A percentile compares a stretch with the other conserved stretches of the same genome.
These are phyloP conservation scores for Fragaria iinumae DNA, from an alignment of 306 rosid genomes.

Conservation along the genomic window DNA sequence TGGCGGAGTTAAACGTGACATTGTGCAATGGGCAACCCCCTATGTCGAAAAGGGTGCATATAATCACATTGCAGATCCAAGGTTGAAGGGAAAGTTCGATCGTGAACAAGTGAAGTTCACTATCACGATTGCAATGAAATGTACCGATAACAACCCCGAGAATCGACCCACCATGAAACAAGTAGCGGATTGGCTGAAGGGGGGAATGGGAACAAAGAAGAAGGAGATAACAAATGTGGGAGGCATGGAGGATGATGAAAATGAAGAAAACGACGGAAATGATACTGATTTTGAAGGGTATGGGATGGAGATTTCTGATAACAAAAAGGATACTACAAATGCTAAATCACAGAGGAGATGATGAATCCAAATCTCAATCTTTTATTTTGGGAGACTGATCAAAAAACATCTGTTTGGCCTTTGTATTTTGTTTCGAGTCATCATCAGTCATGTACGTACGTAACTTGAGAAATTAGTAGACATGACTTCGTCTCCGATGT, in stretches of 20 bases:
- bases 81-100: constrained; percentile 52
- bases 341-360: constrained; percentile 37
- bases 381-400: background rate
- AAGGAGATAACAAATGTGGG: constrained; percentile 16
- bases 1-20: constrained; percentile 73
- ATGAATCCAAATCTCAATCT: constrained; percentile 12
- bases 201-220: constrained; percentile 18
- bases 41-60: constrained; percentile 45
- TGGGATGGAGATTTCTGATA: constrained; percentile 29
- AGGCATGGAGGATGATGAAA: constrained; percentile 23
- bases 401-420: background rate
- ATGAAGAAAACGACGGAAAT: constrained; percentile 29
- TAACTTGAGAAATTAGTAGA: background rate
- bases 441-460: background rate
- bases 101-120: constrained; percentile 39
- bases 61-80: constrained; percentile 57
- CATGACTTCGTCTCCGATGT: constrained; percentile 11
- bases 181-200: constrained; percentile 59
- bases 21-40: constrained; percentile 79
- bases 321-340: constrained; percentile 22
- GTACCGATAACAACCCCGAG: constrained; percentile 48
- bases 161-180: constrained; percentile 57
- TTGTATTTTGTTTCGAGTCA: constrained; percentile 8
- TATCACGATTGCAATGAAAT: constrained; percentile 47
- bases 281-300: constrained; percentile 33